These are phyloP conservation scores for Mitragyna speciosa DNA, from an alignment of 257 asterid genomes.

Conservation along the genomic window DNA sequence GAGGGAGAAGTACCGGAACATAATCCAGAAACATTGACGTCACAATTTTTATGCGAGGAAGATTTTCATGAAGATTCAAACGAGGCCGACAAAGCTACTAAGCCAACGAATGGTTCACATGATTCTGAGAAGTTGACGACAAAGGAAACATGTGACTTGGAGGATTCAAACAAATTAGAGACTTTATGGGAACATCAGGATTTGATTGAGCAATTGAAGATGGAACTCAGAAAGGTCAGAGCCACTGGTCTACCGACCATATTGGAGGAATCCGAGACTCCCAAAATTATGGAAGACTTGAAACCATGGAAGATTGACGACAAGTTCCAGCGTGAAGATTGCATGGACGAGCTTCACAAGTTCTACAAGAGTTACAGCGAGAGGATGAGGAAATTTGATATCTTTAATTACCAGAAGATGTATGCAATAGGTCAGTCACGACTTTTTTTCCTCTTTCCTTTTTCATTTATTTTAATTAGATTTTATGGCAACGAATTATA, in stretches of 20 bases:
- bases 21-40: conserved; percentile 6
- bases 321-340: conserved; percentile 54
- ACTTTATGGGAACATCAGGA: conserved; percentile 97
- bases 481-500: background rate
- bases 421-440: conserved; percentile 83
- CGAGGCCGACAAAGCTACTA: conserved; percentile 14
- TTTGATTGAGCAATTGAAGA: conserved; percentile 80
- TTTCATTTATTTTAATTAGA: background rate
- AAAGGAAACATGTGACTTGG: conserved; percentile 31
- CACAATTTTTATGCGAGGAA: conserved; percentile 36
- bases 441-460: background rate
- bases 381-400: conserved; percentile 83
- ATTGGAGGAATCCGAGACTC: conserved; percentile 80
- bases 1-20: conserved; percentile 18
- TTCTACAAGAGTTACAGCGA: conserved; percentile 80
- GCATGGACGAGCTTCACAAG: conserved; percentile 79
- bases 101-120: conserved; percentile 11
- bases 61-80: conserved; percentile 37
- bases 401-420: conserved; percentile 97
- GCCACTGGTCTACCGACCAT: conserved; percentile 95
- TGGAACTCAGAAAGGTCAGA: conserved; percentile 75
- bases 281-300: conserved; percentile 63
- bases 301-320: conserved; percentile 96
- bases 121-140: conserved; percentile 32
- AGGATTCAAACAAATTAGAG: conserved; percentile 60